A percentile compares a stretch with the other conserved stretches of the same genome.
Evolutionary conservation across 768 basidiomycete genomes (phyloP).

Genomic region (Filobasidium floriforme): DNA sequence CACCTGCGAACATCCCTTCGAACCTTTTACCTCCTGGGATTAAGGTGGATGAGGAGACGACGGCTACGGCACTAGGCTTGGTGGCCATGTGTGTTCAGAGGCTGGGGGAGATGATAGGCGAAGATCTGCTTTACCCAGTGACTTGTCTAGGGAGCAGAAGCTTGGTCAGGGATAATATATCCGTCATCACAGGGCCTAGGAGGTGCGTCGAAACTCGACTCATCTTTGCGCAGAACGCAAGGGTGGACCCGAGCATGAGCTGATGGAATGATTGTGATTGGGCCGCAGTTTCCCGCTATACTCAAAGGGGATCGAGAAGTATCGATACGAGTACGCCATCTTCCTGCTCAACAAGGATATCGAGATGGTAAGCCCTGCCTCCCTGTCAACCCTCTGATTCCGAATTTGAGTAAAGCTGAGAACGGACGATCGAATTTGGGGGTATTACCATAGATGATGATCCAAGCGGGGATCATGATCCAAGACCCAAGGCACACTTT

Average conservation of each 20-base stretch:
- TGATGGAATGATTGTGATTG: not conserved
- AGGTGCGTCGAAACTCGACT: conserved; percentile 56
- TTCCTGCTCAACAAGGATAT: conserved; percentile 96
- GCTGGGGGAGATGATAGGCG: conserved; percentile 49
- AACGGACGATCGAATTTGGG: not conserved
- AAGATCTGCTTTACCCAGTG: conserved; percentile 75
- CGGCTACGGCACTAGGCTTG: conserved; percentile 85
- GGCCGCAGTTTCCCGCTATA: conserved; percentile 80
- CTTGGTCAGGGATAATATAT: conserved; percentile 83
- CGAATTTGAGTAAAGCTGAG: not conserved
- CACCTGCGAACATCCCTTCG: conserved; percentile 62
- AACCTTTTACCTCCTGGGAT: conserved; percentile 47
- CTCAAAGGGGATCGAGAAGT: conserved; percentile 87
- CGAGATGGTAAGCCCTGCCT: conserved; percentile 61
- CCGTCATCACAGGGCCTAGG: conserved; percentile 87
- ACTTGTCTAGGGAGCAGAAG: conserved; percentile 85
- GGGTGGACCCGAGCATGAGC: not conserved
- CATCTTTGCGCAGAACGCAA: not conserved
- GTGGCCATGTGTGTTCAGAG: conserved; percentile 78
- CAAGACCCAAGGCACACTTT: conserved; percentile 92
- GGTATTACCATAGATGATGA: conserved; percentile 62
- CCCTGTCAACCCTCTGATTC: not conserved
- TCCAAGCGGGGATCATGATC: conserved; percentile 75
- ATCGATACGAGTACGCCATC: conserved; percentile 95
- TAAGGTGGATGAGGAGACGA: conserved; percentile 71